Evolutionary conservation across 805 yeast genomes (phyloP), one percentile per base, ranked within the genome.

Genomic region (Ogataea zsoltii): DNA sequence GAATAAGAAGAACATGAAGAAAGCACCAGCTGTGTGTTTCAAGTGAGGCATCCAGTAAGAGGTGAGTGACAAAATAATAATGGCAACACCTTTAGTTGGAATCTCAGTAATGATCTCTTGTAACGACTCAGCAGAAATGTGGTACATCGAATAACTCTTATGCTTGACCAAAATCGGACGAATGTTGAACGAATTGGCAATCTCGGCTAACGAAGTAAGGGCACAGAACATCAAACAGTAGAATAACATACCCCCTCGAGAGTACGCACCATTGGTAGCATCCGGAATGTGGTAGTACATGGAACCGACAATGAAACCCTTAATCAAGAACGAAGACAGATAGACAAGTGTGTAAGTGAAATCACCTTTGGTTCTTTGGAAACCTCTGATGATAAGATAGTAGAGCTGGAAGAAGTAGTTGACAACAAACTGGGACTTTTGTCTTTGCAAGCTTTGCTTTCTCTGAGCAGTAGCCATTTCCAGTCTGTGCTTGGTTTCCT

Each of bases 111-210:
- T 65, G 58, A 79, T 77, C 52, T 76, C 76, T 38, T 82, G 84
- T 41, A 82, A 56, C 6, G 84, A 81, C 66, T 82, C 85, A 32
- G 84, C 85, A 28, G 86, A 74, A 32, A 79, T 75, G 48, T 82
- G 77, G 58, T 81, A 82, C 72, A 82, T 72, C 16, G 85, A 80
- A 56, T 77, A 81, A 37, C 81, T 71, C 60, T 76, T 79, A 56
- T 82, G 88, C 57, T 81, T 82, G 50, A 79, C 81, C 40, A 82
- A 72, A 53, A 82, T 79, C 14, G 80, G 77, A 70, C 86, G 76
- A 39, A 76, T 77, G 41, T 79, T 76, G 59, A 79, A 82, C 41
- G 82, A 72, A 19, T 78, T 68, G 56, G 82, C 75, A 53, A 82
- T 79, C 67, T 80, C 87, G 61, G 83, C 81, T 47, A 82, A 67